Evolutionary conservation across 352 stramenopile species (phyloP).

Genomic region (Globisporangium nunn): DNA sequence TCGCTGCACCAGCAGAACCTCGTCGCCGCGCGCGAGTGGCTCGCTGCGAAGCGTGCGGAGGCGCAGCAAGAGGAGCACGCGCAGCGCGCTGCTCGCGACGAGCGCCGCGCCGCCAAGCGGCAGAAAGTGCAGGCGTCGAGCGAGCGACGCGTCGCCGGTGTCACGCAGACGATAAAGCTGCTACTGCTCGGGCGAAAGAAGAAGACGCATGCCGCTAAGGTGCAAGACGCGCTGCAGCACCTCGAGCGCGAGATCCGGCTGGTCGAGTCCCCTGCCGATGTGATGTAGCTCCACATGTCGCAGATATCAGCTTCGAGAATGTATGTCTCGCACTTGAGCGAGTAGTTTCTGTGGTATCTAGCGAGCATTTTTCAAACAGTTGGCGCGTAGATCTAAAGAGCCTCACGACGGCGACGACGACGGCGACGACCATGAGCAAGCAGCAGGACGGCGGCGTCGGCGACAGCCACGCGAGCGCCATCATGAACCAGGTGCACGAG

Average conservation of each 20-base stretch:
- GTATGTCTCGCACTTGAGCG: background rate
- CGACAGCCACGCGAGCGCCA: slow-evolving; percentile 23
- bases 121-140: background rate
- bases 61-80: background rate
- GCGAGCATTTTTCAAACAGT: too few relatives aligned
- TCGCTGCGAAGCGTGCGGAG: background rate
- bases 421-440: background rate
- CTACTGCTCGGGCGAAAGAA: background rate
- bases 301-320: background rate
- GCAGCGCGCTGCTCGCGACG: background rate
- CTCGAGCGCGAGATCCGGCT: background rate
- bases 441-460: background rate
- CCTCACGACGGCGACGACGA: too few relatives aligned
- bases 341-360: too few relatives aligned
- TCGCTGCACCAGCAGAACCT: background rate
- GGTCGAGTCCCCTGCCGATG: background rate
- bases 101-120: background rate
- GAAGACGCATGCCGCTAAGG: background rate
- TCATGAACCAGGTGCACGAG: slow-evolving; percentile 32
- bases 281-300: background rate
- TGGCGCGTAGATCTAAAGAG: too few relatives aligned
- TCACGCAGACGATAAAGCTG: background rate
- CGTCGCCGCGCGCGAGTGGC: background rate
- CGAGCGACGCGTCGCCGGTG: background rate
- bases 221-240: background rate